Conservation (phyloP, 441 rosid genomes). For the Euphorbia neoarborescens region DNA sequence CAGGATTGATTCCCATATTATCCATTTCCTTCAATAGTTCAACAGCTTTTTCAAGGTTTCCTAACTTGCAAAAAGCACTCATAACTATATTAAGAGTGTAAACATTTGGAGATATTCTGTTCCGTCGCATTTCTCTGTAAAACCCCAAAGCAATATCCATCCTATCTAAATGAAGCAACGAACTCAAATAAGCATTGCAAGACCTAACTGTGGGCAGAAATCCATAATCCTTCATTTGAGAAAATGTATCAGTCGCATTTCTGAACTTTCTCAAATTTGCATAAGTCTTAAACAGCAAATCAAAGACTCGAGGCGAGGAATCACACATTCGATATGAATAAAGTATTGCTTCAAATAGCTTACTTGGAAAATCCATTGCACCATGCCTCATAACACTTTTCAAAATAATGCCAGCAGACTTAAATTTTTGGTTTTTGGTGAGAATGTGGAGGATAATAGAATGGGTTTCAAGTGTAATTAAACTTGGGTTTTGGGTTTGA, state of each 20-base stretch:
- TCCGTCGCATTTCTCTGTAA: constrained; percentile 50
- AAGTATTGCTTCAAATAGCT: constrained; percentile 48
- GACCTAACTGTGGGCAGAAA: constrained; percentile 58
- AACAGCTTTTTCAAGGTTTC: constrained; percentile 52
- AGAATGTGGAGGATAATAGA: constrained; percentile 59
- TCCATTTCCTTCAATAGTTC: constrained; percentile 49
- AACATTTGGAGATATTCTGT: constrained; percentile 58
- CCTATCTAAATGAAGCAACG: constrained; percentile 42
- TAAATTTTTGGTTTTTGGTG: constrained; percentile 53
- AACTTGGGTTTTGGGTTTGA: constrained; percentile 32
- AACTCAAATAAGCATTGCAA: constrained; percentile 69
- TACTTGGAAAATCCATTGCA: constrained; percentile 34
- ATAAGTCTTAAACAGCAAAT: constrained; percentile 48
- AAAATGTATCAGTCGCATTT: constrained; percentile 48
- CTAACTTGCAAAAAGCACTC: constrained; percentile 47
- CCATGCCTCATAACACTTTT: constrained; percentile 27
- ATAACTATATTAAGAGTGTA: constrained; percentile 66
- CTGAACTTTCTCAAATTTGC: constrained; percentile 63
- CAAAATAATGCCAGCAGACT: constrained; percentile 50
- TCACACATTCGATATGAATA: constrained; percentile 58
- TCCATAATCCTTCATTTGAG: constrained; percentile 58
- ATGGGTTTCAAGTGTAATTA: constrained; percentile 44
- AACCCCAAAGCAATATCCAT: constrained; percentile 53
- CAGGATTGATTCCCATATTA: constrained; percentile 37
- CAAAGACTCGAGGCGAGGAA: constrained; percentile 65